Evolutionary conservation across 805 yeast genomes (phyloP).

Genomic region (Ogataea trehalophila): DNA sequence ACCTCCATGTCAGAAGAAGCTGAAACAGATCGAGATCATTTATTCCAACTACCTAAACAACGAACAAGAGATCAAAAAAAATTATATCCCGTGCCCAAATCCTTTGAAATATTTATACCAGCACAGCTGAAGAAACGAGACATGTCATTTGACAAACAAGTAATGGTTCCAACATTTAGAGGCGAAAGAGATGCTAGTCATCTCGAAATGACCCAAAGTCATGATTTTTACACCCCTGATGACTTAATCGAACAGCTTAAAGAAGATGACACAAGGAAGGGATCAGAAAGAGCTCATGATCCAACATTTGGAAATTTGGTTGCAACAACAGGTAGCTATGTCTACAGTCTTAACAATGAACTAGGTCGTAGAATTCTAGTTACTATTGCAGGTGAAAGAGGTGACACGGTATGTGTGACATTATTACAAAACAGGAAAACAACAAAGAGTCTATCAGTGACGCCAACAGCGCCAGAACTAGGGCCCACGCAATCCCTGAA

Average conservation of each 20-base stretch:
- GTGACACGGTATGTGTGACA: neutral
- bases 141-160: neutral
- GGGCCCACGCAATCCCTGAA: constrained; percentile 13
- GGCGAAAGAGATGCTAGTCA: no score
- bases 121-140: constrained; percentile 3
- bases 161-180: no score
- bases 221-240: no score
- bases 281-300: constrained; percentile 20
- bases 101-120: constrained; percentile 6
- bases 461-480: constrained; percentile 4
- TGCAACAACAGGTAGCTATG: constrained; percentile 1
- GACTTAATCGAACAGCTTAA: no score
- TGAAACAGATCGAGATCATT: neutral
- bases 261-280: no score
- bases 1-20: constrained; percentile 8
- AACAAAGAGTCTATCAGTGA: no score
- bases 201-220: no score
- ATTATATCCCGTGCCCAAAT: constrained; percentile 13
- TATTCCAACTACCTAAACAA: constrained; percentile 9
- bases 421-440: constrained; percentile 8
- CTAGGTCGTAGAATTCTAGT: constrained; percentile 13
- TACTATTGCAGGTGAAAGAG: constrained; percentile 28
- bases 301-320: constrained; percentile 32
- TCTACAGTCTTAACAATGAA: no score
- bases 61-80: neutral